Conservation (phyloP, 1,284 basidiomycete genomes). For the Puccinia polysora region DNA sequence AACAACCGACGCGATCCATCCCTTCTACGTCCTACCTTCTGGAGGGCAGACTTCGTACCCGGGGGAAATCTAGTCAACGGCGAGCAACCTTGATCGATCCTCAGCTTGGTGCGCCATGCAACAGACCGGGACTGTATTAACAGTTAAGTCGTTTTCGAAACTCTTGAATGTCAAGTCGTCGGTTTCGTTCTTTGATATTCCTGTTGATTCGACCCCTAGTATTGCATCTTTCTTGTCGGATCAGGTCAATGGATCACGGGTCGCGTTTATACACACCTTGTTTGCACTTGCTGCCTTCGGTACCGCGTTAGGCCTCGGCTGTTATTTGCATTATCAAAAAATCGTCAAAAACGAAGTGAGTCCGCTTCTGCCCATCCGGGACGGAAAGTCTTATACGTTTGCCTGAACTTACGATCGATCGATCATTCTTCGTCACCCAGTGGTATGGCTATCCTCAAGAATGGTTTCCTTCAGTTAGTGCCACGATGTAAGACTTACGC, state of each 20-base stretch:
- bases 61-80: no score
- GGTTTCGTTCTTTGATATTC: not conserved
- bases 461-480: constrained; percentile 89
- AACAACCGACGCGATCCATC: no score
- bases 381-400: no score
- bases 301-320: constrained; percentile 66
- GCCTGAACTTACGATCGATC: not conserved
- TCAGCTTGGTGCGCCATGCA: no score
- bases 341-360: constrained; percentile 78
- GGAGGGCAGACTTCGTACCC: no score
- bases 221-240: not conserved
- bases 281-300: constrained; percentile 69
- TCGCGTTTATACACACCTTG: constrained; percentile 62
- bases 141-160: no score
- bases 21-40: no score
- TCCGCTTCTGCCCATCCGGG: constrained; percentile 26
- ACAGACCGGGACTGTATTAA: no score
- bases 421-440: constrained; percentile 37
- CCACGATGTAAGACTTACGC: constrained; percentile 61
- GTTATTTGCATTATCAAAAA: constrained; percentile 71
- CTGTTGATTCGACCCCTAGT: not conserved
- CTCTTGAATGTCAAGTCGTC: no score
- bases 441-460: constrained; percentile 74
- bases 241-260: constrained; percentile 50
- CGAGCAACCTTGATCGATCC: no score